A percentile compares a stretch with the other conserved stretches of the same genome.
These are phyloP conservation scores for Thermomyces lanuginosus DNA, from an alignment of 2,329 filamentous ascomycete species.

Conservation along the genomic window DNA sequence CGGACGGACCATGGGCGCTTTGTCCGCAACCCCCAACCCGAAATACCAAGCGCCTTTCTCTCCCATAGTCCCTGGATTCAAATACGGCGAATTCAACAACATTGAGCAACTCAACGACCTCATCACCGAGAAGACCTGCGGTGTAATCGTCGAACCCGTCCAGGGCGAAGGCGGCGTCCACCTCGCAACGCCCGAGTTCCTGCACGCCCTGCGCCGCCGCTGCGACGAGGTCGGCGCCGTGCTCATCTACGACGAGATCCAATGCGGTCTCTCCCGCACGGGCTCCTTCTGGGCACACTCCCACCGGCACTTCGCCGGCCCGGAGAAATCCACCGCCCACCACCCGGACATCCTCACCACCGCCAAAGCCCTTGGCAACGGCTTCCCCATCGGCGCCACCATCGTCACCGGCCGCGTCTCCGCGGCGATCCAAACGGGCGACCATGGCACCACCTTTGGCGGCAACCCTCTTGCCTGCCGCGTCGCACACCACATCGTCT, in stretches of 20 bases:
- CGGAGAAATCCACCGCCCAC: conserved; percentile 40
- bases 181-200: conserved; percentile 65
- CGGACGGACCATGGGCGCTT: conserved; percentile 82
- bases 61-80: conserved; percentile 90
- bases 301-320: conserved; percentile 40
- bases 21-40: conserved; percentile 93
- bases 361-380: conserved; percentile 91
- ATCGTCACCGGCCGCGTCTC: conserved; percentile 49
- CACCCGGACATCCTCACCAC: conserved; percentile 90
- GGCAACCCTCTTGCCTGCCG: conserved; percentile 78
- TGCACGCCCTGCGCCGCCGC: conserved; percentile 63
- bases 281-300: conserved; percentile 82
- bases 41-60: conserved; percentile 94
- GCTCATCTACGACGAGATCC: conserved; percentile 91
- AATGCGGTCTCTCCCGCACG: conserved; percentile 79
- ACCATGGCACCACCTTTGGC: conserved; percentile 89
- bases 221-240: conserved; percentile 79
- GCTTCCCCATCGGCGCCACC: conserved; percentile 83
- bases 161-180: conserved; percentile 93
- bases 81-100: conserved; percentile 74
- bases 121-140: conserved; percentile 73
- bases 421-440: conserved; percentile 54
- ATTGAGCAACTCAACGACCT: conserved; percentile 52
- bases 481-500: conserved; percentile 72
- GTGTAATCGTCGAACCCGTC: conserved; percentile 91